These are phyloP conservation scores for Cladophialophora yegresii DNA, from an alignment of 2,329 filamentous ascomycete species.

Conservation along the genomic window DNA sequence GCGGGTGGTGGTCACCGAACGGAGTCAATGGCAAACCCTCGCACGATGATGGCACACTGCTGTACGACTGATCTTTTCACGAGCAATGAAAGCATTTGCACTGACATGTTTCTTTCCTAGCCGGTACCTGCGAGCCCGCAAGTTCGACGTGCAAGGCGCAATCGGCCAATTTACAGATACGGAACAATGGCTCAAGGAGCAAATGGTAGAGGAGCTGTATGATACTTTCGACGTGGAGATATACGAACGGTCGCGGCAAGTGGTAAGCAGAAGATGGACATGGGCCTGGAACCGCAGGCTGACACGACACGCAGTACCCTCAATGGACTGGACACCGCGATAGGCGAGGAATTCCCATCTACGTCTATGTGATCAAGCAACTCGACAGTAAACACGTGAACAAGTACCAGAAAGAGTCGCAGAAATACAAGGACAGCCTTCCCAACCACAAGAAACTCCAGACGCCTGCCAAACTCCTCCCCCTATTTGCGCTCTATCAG, in stretches of 20 bases:
- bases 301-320: slow-evolving; percentile 46
- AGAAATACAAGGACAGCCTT: slow-evolving; percentile 39
- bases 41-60: slow-evolving; percentile 52
- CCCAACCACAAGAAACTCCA: slow-evolving; percentile 58
- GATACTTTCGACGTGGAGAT: slow-evolving; percentile 81
- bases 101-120: slow-evolving; percentile 49
- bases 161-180: slow-evolving; percentile 83
- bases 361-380: slow-evolving; percentile 82
- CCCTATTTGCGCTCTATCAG: slow-evolving; percentile 90
- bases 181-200: slow-evolving; percentile 80
- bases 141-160: slow-evolving; percentile 76
- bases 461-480: slow-evolving; percentile 71
- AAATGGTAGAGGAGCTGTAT: slow-evolving; percentile 77
- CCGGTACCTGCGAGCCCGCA: slow-evolving; percentile 81
- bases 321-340: slow-evolving; percentile 94
- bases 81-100: slow-evolving; percentile 8
- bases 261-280: slow-evolving; percentile 57
- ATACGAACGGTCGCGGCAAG: slow-evolving; percentile 71
- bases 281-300: background rate
- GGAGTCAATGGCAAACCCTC: slow-evolving; percentile 43
- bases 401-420: slow-evolving; percentile 69
- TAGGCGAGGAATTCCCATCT: slow-evolving; percentile 86
- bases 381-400: slow-evolving; percentile 80
- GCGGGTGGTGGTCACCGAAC: slow-evolving; percentile 55
- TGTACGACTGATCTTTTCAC: slow-evolving; percentile 43